Percentiles rank a stretch among this genome's conserved stretches.
Conservation (phyloP, 345 rosid genomes). For the Brassica juncea region DNA sequence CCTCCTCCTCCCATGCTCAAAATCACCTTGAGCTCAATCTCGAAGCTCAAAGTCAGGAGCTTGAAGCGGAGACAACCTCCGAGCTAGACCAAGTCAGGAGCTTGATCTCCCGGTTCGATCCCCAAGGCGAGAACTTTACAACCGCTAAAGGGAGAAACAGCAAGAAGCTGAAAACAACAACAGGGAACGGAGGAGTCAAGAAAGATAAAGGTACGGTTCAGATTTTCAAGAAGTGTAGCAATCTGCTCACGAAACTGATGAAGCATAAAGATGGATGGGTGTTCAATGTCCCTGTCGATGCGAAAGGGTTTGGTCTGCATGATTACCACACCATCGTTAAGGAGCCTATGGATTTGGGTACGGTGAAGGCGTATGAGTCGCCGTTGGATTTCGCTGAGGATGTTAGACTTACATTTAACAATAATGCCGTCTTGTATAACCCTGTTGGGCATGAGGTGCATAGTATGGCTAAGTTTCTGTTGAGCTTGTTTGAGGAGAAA, state of each 20-base stretch:
- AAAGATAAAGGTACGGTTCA: slow-evolving; percentile 44
- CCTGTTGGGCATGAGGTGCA: slow-evolving; percentile 82
- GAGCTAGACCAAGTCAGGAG: slow-evolving; percentile 37
- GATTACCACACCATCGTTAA: slow-evolving; percentile 75
- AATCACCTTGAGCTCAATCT: slow-evolving; percentile 34
- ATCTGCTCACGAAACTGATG: slow-evolving; percentile 67
- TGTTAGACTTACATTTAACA: slow-evolving; percentile 78
- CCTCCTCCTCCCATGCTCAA: slow-evolving; percentile 19
- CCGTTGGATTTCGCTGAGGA: slow-evolving; percentile 75
- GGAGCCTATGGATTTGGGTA: slow-evolving; percentile 94
- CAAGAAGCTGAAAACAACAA: slow-evolving; percentile 31
- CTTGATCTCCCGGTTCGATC: slow-evolving; percentile 35
- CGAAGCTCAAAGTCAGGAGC: slow-evolving; percentile 31
- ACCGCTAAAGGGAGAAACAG: slow-evolving; percentile 20
- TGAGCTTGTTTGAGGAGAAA: slow-evolving; percentile 60
- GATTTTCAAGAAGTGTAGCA: slow-evolving; percentile 56
- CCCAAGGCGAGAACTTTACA: slow-evolving; percentile 2
- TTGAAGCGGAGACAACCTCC: slow-evolving; percentile 31
- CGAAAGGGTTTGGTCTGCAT: slow-evolving; percentile 62
- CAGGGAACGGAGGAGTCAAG: slow-evolving; percentile 27
- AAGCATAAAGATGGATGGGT: slow-evolving; percentile 87
- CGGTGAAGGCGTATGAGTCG: slow-evolving; percentile 69
- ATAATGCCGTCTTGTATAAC: slow-evolving; percentile 84
- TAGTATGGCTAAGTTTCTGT: slow-evolving; percentile 60
- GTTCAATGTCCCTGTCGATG: slow-evolving; percentile 83